phyloP scores from a whole-genome alignment of 495 filamentous ascomycete species.

The Xylaria bambusicola region DNA sequence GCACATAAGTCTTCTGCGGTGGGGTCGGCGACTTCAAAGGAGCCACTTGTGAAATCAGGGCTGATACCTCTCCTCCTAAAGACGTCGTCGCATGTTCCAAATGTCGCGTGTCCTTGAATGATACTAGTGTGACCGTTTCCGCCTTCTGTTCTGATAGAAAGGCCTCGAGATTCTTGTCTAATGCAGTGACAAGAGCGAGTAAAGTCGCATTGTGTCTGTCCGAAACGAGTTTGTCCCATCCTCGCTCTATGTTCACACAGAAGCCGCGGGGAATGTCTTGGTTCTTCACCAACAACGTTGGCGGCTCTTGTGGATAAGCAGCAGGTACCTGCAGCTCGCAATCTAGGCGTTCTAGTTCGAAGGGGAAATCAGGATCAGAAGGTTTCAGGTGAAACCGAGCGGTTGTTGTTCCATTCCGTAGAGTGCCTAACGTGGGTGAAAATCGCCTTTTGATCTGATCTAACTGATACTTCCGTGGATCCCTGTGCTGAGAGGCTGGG shows the following conservation, averaged over 20 bases:
- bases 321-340: constrained; percentile 71
- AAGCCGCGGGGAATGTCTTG: constrained; percentile 77
- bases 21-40: constrained; percentile 43
- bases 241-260: constrained; percentile 76
- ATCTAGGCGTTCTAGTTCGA: constrained; percentile 70
- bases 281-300: constrained; percentile 68
- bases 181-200: constrained; percentile 65
- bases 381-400: constrained; percentile 68
- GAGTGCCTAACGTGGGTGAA: constrained; percentile 57
- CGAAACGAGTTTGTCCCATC: constrained; percentile 69
- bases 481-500: constrained; percentile 62
- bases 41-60: constrained; percentile 53
- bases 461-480: constrained; percentile 76
- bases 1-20: constrained; percentile 34
- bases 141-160: constrained; percentile 72
- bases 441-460: constrained; percentile 74
- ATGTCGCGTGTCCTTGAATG: constrained; percentile 60
- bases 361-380: constrained; percentile 88
- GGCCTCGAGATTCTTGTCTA: constrained; percentile 74
- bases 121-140: constrained; percentile 75
- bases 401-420: constrained; percentile 53
- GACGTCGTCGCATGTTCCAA: constrained; percentile 21
- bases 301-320: constrained; percentile 59
- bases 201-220: constrained; percentile 61
- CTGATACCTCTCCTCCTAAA: constrained; percentile 37